Base-by-base conservation (phyloP, 176 grass and related monocot species). In the Oryza rufipogon region DNA sequence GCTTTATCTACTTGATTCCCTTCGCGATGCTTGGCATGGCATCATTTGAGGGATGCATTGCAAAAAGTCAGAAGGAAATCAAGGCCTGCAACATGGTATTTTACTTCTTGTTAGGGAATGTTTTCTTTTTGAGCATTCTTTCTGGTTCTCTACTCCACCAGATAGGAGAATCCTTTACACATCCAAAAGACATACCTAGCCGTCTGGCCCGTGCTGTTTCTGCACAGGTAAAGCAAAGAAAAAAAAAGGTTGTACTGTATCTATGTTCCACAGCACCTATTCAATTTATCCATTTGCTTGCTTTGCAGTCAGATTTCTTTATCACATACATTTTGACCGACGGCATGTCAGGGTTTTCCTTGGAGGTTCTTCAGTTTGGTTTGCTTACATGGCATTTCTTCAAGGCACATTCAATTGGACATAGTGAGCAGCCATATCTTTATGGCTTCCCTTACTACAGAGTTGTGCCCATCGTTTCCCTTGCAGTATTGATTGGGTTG, bases 251-350 rank as follows among this genome's bases (percentile, higher is more conserved):
- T 79, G 68, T 19, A 52, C 68, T 22, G 9, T 1, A 17, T n/a
- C 17, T 1, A 22, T 82, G 61, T 65, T 88, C n/a, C 13, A 68
- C 28, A 14, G 16, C 76, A 60, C 61, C 9, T 30, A 42, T 85
- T 70, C 75, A 75, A 80, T 36, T 64, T 64, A 14, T 26, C 2
- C 28, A 71, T 41, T 76, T 83, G 15, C 85, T 84, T 78, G 13
- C 58, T 23, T 77, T 89, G 88, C 90, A 92, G 94, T 97, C 94
- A 4, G 88, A 97, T 94, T 97, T 97, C 92, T 97, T 97, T 77
- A 94, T 97, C 80, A 97, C 92, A 49, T 94, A 97, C 83, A 97
- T 97, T 77, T 88, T 94, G 87, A 97, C 94, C 4, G 89, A 97
- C 15, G 92, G 92, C 46, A 92, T 94, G 90, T 94, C 94, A 77